A percentile compares a stretch with the other conserved stretches of the same genome.
These are phyloP conservation scores for Wickerhamiella musiphila DNA, from an alignment of 805 yeast species.

Conservation along the genomic window DNA sequence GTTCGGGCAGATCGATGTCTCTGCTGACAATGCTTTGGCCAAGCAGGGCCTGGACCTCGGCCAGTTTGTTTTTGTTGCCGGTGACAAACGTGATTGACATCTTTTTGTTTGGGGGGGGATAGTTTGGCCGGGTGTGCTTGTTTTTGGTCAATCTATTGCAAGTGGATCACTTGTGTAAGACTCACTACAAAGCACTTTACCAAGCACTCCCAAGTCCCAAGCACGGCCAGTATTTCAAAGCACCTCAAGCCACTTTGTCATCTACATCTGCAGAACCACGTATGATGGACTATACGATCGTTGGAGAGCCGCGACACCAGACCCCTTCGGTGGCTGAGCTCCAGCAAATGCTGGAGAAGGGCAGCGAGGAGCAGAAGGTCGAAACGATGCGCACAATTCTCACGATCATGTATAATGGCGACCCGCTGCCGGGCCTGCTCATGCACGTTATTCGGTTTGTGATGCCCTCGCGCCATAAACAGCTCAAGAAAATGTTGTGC, in stretches of 20 bases:
- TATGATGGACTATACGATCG: conserved; percentile 3
- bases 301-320: conserved; percentile 2
- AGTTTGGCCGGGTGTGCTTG: background rate
- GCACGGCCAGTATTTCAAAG: background rate
- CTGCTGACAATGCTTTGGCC: conserved; percentile 34
- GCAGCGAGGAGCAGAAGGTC: conserved; percentile 73
- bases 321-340: conserved; percentile 46
- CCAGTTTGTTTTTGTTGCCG: conserved; percentile 76
- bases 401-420: conserved; percentile 78
- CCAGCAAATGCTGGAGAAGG: conserved; percentile 65
- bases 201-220: no score
- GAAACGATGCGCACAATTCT: conserved; percentile 80
- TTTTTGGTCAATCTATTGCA: no score
- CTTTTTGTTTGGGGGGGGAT: background rate
- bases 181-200: no score
- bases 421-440: conserved; percentile 76
- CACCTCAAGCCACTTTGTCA: background rate
- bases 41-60: conserved; percentile 67
- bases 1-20: conserved; percentile 67
- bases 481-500: conserved; percentile 77
- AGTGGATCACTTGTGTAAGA: no score
- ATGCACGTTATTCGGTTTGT: conserved; percentile 96
- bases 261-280: conserved; percentile 1
- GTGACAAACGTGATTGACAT: conserved; percentile 50
- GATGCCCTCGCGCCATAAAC: conserved; percentile 88